A percentile compares a stretch with the other conserved stretches of the same genome.
Evolutionary conservation across 2,329 filamentous ascomycete genomes (phyloP).

Genomic region (Penicillium sp.): DNA sequence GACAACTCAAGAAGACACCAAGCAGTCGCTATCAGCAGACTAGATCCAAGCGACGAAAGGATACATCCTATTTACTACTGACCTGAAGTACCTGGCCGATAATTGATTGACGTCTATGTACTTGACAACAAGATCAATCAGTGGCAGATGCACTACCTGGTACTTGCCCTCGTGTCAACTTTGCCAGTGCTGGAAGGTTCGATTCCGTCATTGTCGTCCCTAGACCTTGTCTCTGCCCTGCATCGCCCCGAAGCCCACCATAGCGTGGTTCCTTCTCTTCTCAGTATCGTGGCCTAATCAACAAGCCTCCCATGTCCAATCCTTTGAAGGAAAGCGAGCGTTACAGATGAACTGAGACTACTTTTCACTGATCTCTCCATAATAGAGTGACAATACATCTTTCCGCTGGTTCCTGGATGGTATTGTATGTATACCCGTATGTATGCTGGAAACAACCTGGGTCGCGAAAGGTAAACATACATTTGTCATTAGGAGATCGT

Average conservation of each 20-base stretch:
- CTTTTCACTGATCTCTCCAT: neutral
- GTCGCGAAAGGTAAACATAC: slow-evolving; percentile 8
- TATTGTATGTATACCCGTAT: neutral
- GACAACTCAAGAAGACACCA: too few species aligned
- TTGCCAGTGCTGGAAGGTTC: slow-evolving; percentile 27
- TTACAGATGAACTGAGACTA: neutral
- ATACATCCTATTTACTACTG: neutral
- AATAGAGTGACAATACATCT: neutral
- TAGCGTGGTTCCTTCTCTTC: neutral
- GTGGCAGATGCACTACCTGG: slow-evolving; percentile 2
- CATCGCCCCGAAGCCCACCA: slow-evolving; percentile 5
- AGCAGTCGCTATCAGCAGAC: neutral
- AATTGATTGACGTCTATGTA: neutral
- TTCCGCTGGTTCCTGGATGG: neutral
- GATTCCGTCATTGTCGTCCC: slow-evolving; percentile 30
- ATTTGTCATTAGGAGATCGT: neutral
- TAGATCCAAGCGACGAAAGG: neutral
- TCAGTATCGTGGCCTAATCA: neutral
- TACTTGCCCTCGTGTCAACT: slow-evolving; percentile 20
- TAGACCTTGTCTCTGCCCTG: slow-evolving; percentile 14
- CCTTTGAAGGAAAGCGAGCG: neutral
- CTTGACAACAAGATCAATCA: neutral
- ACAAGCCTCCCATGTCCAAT: neutral
- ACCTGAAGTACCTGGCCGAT: neutral
- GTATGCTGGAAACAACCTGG: neutral